Base-by-base conservation (phyloP, 805 yeast genomes). In the Candida orba region DNA sequence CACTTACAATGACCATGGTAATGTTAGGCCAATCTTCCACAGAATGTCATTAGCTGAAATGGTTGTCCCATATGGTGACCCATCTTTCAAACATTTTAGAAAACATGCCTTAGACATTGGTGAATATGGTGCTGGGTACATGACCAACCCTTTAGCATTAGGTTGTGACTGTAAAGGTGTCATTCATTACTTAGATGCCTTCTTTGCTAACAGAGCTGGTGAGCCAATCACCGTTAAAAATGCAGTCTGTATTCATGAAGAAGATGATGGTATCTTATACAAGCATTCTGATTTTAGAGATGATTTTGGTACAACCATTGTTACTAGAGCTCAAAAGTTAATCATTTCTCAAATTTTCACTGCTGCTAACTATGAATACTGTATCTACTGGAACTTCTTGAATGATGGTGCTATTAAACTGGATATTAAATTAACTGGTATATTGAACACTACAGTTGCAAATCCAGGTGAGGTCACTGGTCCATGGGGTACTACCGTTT, bases 161-260 rank as follows among this genome's bases (percentile, higher is more conserved):
- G 91, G 91, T 35, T 84, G 93, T 62, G 93, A 84, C 64, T 84
- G 93, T 69, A 84, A 84, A 63, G 93, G 93, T 60, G 87, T 78
- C 37, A 84, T 84, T 55, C 90, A 85, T 63, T 84, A 84, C 67
- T 60, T 84, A 64, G 90, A 84, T 64, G 90, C 86, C n/a, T 80
- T 78, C 63, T 81, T 82, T 59, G 72, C 81, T 30, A 78, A 78
- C 63, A 75, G 78, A 62, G 63, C 68, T 9, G 93, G 93, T 60
- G 80, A 75, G 20, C 80, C 88, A 46, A 68, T 79, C 52, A 79
- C 87, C 30, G 72, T 83, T 47, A 82, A 79, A 65, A 81, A 84
- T 54, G 91, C 90, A 14, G 74, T 84, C 48, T 84, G 93, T 65
- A 83, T 84, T 56, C 93, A 85, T 62, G 93, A 84, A 68, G 91